Conservation (phyloP, 352 stramenopile genomes). For the Globisporangium megalacanthum region DNA sequence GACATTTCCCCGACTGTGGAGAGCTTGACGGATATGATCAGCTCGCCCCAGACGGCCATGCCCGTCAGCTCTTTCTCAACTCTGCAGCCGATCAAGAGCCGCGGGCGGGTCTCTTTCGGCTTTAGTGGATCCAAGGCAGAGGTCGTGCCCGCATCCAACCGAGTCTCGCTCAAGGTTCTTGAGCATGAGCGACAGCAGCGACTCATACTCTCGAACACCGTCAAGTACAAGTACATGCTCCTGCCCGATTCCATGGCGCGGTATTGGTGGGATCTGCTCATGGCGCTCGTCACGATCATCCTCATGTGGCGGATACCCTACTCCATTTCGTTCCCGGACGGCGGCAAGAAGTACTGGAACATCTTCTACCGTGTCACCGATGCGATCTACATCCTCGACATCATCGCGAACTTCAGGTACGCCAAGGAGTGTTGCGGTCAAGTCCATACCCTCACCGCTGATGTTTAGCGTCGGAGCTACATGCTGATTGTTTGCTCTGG, state of each 20-base stretch:
- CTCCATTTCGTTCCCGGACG: constrained; percentile 46
- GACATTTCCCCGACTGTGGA: too few relatives aligned
- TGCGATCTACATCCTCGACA: constrained; percentile 44
- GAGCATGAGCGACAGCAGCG: constrained; percentile 44
- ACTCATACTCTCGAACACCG: constrained; percentile 18
- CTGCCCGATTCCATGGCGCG: constrained; percentile 33
- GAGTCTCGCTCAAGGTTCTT: constrained; percentile 46
- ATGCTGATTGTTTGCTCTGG: neutral
- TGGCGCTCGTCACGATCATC: constrained; percentile 45
- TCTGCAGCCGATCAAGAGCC: constrained; percentile 5
- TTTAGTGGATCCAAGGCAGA: constrained; percentile 21
- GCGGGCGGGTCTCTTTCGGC: constrained; percentile 3
- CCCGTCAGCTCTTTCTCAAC: constrained; percentile 8
- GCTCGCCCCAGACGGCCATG: neutral
- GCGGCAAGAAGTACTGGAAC: constrained; percentile 32
- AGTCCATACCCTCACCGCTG: neutral
- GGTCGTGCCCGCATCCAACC: constrained; percentile 47
- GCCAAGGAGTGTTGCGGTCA: neutral
- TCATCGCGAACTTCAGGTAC: constrained; percentile 54
- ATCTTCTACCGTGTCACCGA: constrained; percentile 46
- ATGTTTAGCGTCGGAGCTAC: too few relatives aligned
- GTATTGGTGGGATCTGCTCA: constrained; percentile 48
- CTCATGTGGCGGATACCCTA: constrained; percentile 58
- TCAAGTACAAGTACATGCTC: constrained; percentile 42
- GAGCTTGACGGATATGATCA: too few relatives aligned